Percentiles rank a stretch among this genome's conserved stretches.
phyloP scores from a whole-genome alignment of 352 stramenopile genomes.

The Globisporangium middletonii region DNA sequence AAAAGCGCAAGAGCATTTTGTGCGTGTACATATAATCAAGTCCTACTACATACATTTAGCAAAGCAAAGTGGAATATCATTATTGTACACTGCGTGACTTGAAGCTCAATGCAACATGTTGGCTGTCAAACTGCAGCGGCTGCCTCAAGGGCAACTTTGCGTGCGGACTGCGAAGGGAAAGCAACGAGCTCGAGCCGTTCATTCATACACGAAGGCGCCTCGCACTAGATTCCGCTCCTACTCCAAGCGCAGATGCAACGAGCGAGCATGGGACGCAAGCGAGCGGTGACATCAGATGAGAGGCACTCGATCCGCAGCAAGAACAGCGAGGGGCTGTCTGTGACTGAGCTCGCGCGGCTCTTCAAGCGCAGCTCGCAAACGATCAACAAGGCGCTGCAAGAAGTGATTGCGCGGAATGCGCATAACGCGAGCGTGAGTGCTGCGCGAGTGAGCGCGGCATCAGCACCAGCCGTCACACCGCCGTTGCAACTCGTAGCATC shows the following conservation, averaged over 20 bases:
- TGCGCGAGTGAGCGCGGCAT: background rate
- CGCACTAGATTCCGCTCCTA: background rate
- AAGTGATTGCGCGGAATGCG: slow-evolving; percentile 4
- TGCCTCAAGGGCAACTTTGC: no score
- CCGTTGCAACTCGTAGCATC: no score
- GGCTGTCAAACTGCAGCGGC: no score
- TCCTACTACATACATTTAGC: no score
- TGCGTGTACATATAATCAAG: no score
- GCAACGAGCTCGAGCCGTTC: no score
- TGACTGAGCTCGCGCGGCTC: slow-evolving; percentile 28
- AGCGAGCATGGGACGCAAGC: slow-evolving; percentile 33
- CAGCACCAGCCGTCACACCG: background rate
- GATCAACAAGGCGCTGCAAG: slow-evolving; percentile 28
- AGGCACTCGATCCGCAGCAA: slow-evolving; percentile 30
- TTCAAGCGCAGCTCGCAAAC: slow-evolving; percentile 30
- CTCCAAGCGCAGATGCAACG: background rate
- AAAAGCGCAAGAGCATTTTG: no score
- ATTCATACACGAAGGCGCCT: background rate
- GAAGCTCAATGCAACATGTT: no score
- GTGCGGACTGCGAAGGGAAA: no score
- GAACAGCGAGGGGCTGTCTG: slow-evolving; percentile 27
- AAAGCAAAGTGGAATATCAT: no score
- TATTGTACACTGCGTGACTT: no score
- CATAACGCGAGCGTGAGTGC: background rate
- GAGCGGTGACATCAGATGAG: slow-evolving; percentile 35